Evolutionary conservation across 2,329 filamentous ascomycete species (phyloP).

Genomic region (Aspergillus fumigatiaffinis): DNA sequence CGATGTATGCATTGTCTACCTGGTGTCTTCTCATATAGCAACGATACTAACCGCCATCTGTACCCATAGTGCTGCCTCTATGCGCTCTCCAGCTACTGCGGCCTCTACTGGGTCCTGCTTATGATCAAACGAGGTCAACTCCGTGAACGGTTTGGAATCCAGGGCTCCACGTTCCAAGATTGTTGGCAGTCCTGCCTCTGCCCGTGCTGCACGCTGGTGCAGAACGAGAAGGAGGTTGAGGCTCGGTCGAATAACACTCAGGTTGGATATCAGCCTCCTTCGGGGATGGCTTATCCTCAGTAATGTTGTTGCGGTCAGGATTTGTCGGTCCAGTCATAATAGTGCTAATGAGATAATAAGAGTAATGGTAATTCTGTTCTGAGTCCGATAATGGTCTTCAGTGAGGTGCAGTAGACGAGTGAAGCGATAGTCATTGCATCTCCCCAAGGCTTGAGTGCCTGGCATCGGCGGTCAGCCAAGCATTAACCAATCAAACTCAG

Average conservation of each 20-base stretch:
- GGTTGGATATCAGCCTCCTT: conserved; percentile 23
- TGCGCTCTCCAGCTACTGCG: conserved; percentile 25
- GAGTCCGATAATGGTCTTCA: neutral
- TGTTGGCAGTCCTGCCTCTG: conserved; percentile 55
- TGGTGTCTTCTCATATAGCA: neutral
- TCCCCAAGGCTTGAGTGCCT: neutral
- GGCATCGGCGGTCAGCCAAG: no score
- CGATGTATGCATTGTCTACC: conserved; percentile 15
- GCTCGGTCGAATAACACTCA: conserved; percentile 12
- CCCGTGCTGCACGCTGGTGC: conserved; percentile 54
- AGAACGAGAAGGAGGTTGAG: conserved; percentile 55
- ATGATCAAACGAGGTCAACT: conserved; percentile 54
- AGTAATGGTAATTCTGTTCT: neutral
- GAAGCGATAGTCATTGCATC: neutral
- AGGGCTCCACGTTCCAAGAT: conserved; percentile 48
- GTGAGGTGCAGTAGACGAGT: neutral
- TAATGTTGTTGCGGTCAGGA: neutral
- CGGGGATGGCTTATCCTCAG: conserved; percentile 18
- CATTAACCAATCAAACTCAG: neutral
- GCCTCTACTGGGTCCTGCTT: conserved; percentile 40
- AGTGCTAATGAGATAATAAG: neutral
- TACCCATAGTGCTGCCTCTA: conserved; percentile 33
- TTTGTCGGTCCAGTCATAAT: neutral
- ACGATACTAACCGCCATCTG: neutral
- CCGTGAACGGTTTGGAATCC: conserved; percentile 52